Base-by-base conservation (phyloP, 768 basidiomycete genomes). In the Russula sp. region DNA sequence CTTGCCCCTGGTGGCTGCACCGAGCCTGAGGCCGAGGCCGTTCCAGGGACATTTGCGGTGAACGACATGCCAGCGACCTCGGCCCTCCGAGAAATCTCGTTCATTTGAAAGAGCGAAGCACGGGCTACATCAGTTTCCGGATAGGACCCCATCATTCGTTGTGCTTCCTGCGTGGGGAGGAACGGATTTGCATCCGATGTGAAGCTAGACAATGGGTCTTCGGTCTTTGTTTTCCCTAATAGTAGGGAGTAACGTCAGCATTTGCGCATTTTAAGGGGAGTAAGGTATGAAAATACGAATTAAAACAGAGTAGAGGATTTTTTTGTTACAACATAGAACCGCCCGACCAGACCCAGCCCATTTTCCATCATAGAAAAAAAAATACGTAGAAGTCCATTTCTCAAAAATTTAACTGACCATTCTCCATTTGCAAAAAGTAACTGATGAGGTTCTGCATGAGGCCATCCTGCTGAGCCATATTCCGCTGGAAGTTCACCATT, bases 391-490 rank as follows among this genome's bases (percentile, higher is more conserved):
- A 36, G 49, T 29, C 41, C 54, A 53, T 64, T 43, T 54, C 22
- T 65, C 64, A 72, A 56, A 69, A 68, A 66, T 66, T 63, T 64
- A 69, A 74, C 78, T 72, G 71, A 80, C 80, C 79, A 64, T 77
- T 78, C 74, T 90, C 90, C 65, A 81, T 74, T 66, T 87, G 84
- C 67, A 93, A 75, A 72, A 90, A 88, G 75, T 90, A 90, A 60
- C 86, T 84, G 67, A 94, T 86, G 62, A 93, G 70, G 67, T 82
- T 84, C 73, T 91, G 87, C 83, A 91, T 86, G 58, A 93, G 72
- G 45, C 83, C 83, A 67, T 95, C 93, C 76, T 93, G 90, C 73
- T 91, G 86, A 36, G 87, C 88, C 83, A 86, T 83, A 66, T 82
- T 83, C 62, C 82, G 75, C 73, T 88, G 87, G 70, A 87, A 86